phyloP scores from a whole-genome alignment of 306 rosid species.

The Coriaria nepalensis region DNA sequence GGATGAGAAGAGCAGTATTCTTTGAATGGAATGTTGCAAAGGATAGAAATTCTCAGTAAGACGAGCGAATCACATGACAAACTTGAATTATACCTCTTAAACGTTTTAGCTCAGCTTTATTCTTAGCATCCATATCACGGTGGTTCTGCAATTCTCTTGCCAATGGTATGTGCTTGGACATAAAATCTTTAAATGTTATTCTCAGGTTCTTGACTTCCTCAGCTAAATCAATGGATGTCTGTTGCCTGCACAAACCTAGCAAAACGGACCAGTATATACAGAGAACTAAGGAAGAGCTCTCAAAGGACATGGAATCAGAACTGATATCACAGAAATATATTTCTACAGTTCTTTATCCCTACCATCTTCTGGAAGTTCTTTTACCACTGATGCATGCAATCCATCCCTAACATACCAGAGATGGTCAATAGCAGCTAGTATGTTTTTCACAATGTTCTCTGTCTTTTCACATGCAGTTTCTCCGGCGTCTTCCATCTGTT shows the following conservation, averaged over 20 bases:
- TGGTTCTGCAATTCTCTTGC: conserved; percentile 48
- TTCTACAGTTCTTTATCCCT: conserved; percentile 15
- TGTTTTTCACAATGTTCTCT: conserved; percentile 30
- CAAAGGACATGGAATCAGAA: conserved; percentile 9
- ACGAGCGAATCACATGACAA: too few species aligned
- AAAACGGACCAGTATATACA: conserved; percentile 28
- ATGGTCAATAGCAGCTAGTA: conserved; percentile 33
- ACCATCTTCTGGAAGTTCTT: conserved; percentile 56
- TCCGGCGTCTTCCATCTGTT: conserved; percentile 34
- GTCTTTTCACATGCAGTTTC: conserved; percentile 23
- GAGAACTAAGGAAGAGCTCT: conserved; percentile 13
- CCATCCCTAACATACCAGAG: conserved; percentile 51
- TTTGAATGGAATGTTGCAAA: too few species aligned
- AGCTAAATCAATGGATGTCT: conserved; percentile 26
- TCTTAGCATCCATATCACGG: conserved; percentile 48
- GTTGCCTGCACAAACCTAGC: conserved; percentile 44
- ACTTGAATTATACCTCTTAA: conserved; percentile 40
- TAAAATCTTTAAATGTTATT: conserved; percentile 36
- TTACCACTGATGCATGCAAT: conserved; percentile 28
- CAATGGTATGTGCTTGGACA: conserved; percentile 49
- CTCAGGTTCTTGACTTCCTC: conserved; percentile 52
- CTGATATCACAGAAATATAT: conserved; percentile 1
- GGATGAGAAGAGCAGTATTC: too few species aligned
- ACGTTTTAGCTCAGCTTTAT: conserved; percentile 42
- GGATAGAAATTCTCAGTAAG: too few species aligned